Percentiles rank a stretch among this genome's conserved stretches.
These are phyloP conservation scores for Zymoseptoria ardabiliae DNA, from an alignment of 2,329 filamentous ascomycete genomes.

Conservation along the genomic window DNA sequence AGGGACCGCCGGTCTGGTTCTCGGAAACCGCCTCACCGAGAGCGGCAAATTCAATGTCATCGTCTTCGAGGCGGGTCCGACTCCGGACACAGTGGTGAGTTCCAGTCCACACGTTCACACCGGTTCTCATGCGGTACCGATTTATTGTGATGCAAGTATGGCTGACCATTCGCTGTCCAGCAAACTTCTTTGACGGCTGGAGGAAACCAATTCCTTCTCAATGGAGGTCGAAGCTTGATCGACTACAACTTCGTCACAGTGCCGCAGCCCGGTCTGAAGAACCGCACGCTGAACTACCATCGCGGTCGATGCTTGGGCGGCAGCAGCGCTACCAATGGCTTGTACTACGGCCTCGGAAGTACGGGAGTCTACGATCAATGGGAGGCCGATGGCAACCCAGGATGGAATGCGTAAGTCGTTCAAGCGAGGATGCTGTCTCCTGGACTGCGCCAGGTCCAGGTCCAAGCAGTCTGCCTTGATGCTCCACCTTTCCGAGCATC, in stretches of 20 bases:
- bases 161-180: background rate
- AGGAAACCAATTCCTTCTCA: conserved; percentile 13
- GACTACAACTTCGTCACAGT: conserved; percentile 16
- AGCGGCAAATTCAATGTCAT: conserved; percentile 10
- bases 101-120: too few species aligned
- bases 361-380: conserved; percentile 8
- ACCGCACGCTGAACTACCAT: conserved; percentile 12
- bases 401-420: conserved; percentile 11
- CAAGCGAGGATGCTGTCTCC: background rate
- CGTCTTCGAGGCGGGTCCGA: conserved; percentile 13
- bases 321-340: conserved; percentile 12
- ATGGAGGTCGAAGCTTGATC: conserved; percentile 9
- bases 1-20: conserved; percentile 18
- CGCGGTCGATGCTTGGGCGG: conserved; percentile 13
- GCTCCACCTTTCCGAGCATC: background rate
- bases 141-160: too few species aligned
- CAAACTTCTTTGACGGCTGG: conserved; percentile 8
- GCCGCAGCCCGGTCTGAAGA: conserved; percentile 11
- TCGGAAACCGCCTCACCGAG: conserved; percentile 17
- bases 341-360: conserved; percentile 12
- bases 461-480: too few species aligned
- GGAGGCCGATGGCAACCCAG: conserved; percentile 12
- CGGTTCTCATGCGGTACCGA: too few species aligned
- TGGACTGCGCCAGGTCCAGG: too few species aligned
- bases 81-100: conserved; percentile 8